Evolutionary conservation across 1,139 yeast genomes (phyloP).

Genomic region (Debaryomyces psychrophilus): DNA sequence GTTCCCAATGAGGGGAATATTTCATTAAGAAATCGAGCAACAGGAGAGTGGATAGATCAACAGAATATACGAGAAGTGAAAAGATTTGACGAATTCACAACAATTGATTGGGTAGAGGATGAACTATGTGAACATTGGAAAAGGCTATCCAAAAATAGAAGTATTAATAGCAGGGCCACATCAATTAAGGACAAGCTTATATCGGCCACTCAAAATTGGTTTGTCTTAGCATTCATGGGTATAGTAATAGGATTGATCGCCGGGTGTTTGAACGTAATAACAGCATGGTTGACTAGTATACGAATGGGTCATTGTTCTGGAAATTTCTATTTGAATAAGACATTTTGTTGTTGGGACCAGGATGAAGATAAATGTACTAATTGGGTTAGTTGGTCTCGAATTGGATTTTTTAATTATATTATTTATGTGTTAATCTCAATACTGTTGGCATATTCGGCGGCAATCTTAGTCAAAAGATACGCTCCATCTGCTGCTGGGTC

Average conservation of each 20-base stretch:
- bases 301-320: conserved; percentile 76
- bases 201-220: conserved; percentile 68
- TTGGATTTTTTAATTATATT: conserved; percentile 52
- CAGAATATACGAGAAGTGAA: conserved; percentile 38
- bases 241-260: conserved; percentile 79
- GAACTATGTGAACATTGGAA: conserved; percentile 58
- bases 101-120: conserved; percentile 88
- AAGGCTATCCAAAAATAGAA: conserved; percentile 28
- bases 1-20: not conserved
- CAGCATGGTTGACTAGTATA: conserved; percentile 83
- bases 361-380: conserved; percentile 48
- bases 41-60: conserved; percentile 48
- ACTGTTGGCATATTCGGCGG: conserved; percentile 64
- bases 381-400: conserved; percentile 61
- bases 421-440: conserved; percentile 64
- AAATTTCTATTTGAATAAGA: conserved; percentile 69
- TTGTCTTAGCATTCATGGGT: conserved; percentile 76
- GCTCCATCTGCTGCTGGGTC: conserved; percentile 97
- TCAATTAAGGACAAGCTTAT: conserved; percentile 33
- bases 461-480: conserved; percentile 64
- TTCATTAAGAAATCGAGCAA: conserved; percentile 24
- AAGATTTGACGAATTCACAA: conserved; percentile 61
- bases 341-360: conserved; percentile 82
- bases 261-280: conserved; percentile 74
- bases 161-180: conserved; percentile 16